These are phyloP conservation scores for Pelargonium myrrhifolium DNA, from an alignment of 441 rosid genomes.

Conservation along the genomic window DNA sequence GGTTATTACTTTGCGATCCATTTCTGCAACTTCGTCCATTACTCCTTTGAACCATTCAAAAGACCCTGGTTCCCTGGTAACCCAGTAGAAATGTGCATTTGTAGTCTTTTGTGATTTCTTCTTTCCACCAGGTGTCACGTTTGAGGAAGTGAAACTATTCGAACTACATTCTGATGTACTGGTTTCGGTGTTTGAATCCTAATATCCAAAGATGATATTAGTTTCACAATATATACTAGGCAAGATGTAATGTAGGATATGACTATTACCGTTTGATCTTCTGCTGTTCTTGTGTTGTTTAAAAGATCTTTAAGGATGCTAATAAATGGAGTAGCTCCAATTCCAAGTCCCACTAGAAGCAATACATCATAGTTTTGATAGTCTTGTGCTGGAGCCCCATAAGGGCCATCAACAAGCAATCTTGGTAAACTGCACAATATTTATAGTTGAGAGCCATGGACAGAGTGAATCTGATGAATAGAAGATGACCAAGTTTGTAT, in stretches of 20 bases:
- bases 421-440: conserved; percentile 60
- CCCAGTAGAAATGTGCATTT: conserved; percentile 92
- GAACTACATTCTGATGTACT: conserved; percentile 62
- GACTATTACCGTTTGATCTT: conserved; percentile 53
- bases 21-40: conserved; percentile 87
- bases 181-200: conserved; percentile 56
- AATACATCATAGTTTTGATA: conserved; percentile 78
- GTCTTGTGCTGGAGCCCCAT: conserved; percentile 97
- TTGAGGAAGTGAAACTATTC: conserved; percentile 65
- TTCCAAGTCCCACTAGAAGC: conserved; percentile 91
- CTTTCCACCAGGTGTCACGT: conserved; percentile 39
- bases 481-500: background rate
- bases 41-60: conserved; percentile 97
- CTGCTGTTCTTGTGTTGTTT: conserved; percentile 51
- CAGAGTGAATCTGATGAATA: background rate
- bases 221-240: background rate
- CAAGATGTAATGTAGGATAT: background rate
- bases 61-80: conserved; percentile 85
- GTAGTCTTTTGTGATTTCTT: conserved; percentile 45
- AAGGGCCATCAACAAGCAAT: conserved; percentile 84
- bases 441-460: background rate
- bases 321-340: conserved; percentile 93
- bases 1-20: conserved; percentile 64
- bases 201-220: background rate
- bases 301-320: conserved; percentile 87